Base-by-base conservation (phyloP, 257 asterid genomes). In the Solanum tarijense region DNA sequence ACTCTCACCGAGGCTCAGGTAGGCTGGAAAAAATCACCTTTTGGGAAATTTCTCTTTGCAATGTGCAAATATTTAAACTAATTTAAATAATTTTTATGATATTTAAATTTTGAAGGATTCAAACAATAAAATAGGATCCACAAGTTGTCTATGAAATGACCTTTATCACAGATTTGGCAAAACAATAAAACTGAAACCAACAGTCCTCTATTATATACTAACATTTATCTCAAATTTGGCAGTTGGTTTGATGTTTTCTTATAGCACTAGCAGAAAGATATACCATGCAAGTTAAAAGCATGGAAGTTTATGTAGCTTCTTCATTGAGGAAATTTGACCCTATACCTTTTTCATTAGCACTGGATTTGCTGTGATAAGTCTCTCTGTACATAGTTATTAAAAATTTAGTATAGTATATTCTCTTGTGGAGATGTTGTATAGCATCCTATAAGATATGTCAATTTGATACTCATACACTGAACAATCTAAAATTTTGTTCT, bases 401-500 rank as follows among this genome's bases (percentile, higher is more conserved):
- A 76, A 38, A n/a, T 76, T n/a, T n/a, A 23, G 58, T 76, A 14
- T 38, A 11, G 34, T n/a, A 39, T 12, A 76, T 76, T 12, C 32
- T 39, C 58, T 75, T 13, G 62, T 2, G 32, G 29, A 38, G 48
- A 38, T 76, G 32, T 79, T 25, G 62, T 78, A 76, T 76, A 39
- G 8, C 41, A 25, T 79, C 9, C 36, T 8, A 27, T 81, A 25
- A 25, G 65, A 14, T 79, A 6, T 79, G 66, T 27, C 14, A 43
- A 79, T 79, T 79, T 46, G 27, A 27, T 43, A 18, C 9, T 2
- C 69, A 82, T 48, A 48, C 41, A 46, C 68, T 81, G 85, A 81
- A 18, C 68, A 46, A 14, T 83, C 69, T 39, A 72, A 21, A 87
- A 83, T 85, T 74, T 87, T 73, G 85, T 86, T 90, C 88, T 90